A percentile compares a stretch with the other conserved stretches of the same genome.
Evolutionary conservation across 148 eudicot species (phyloP).

Genomic region (Vaccinium myrtillus): DNA sequence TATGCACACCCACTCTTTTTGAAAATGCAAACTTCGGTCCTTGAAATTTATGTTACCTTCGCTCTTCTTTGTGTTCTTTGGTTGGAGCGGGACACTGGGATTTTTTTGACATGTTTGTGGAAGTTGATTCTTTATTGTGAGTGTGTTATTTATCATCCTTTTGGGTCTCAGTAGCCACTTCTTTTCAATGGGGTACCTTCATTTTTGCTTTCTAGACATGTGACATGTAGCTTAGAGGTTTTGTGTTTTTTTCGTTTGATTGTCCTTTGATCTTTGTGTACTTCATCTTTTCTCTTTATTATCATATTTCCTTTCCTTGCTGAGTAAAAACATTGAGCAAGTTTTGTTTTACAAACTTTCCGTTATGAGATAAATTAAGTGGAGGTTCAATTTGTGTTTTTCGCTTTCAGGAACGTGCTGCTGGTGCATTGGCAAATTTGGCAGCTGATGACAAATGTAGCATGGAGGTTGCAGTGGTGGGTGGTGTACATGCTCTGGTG

Average conservation of each 20-base stretch:
- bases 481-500: constrained; percentile 93
- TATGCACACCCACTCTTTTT: background rate
- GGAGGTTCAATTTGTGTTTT: background rate
- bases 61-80: background rate
- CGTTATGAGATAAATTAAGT: background rate
- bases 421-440: constrained; percentile 97
- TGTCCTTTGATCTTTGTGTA: background rate
- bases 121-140: background rate
- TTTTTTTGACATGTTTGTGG: background rate
- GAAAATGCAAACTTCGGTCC: background rate
- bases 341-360: background rate
- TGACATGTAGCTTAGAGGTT: background rate
- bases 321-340: background rate
- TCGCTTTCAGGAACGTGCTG: constrained; percentile 87
- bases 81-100: background rate
- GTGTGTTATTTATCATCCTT: background rate
- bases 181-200: background rate
- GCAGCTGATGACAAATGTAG: constrained; percentile 99
- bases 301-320: background rate
- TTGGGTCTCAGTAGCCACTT: background rate
- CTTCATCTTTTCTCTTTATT: background rate
- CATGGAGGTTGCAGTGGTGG: constrained; percentile 84
- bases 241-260: background rate
- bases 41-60: background rate
- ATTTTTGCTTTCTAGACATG: background rate